Percentiles rank a stretch among this genome's conserved stretches.
These are phyloP conservation scores for Salvia sclarea DNA, from an alignment of 305 asterid species.

Conservation along the genomic window DNA sequence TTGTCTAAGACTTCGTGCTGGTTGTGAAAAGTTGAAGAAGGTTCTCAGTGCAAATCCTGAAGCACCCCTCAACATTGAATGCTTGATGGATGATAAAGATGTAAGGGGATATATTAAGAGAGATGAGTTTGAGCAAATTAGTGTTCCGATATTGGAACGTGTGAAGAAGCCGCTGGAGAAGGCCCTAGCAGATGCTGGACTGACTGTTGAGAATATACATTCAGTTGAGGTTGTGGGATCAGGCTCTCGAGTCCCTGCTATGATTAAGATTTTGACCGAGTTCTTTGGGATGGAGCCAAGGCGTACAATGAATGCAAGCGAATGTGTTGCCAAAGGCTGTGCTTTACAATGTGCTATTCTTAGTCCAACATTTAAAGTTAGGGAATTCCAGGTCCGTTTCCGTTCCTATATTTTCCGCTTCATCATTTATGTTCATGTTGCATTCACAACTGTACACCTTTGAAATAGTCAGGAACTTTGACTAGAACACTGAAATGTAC, in stretches of 20 bases:
- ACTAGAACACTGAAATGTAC: background rate
- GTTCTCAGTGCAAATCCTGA: conserved; percentile 90
- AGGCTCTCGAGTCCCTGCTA: conserved; percentile 93
- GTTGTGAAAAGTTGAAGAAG: conserved; percentile 93
- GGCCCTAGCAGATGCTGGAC: conserved; percentile 83
- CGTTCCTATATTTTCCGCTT: background rate
- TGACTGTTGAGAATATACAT: conserved; percentile 60
- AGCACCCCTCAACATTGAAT: conserved; percentile 94
- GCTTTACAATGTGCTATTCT: conserved; percentile 96
- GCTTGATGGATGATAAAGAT: conserved; percentile 96
- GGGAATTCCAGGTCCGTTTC: conserved; percentile 85
- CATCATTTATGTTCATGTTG: background rate
- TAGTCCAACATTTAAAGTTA: conserved; percentile 96
- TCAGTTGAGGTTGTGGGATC: conserved; percentile 96
- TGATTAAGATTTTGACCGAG: conserved; percentile 74
- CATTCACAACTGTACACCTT: background rate
- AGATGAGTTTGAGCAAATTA: conserved; percentile 88
- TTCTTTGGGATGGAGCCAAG: conserved; percentile 91
- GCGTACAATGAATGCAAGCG: conserved; percentile 99
- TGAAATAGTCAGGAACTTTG: background rate
- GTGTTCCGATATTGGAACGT: conserved; percentile 83
- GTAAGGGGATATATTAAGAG: conserved; percentile 86
- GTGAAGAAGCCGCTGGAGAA: conserved; percentile 93
- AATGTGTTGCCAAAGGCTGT: conserved; percentile 92
- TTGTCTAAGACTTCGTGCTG: conserved; percentile 90